Percentiles rank a stretch among this genome's conserved stretches.
Conservation (phyloP, 1,284 basidiomycete genomes). For the Coniophora puteana region DNA sequence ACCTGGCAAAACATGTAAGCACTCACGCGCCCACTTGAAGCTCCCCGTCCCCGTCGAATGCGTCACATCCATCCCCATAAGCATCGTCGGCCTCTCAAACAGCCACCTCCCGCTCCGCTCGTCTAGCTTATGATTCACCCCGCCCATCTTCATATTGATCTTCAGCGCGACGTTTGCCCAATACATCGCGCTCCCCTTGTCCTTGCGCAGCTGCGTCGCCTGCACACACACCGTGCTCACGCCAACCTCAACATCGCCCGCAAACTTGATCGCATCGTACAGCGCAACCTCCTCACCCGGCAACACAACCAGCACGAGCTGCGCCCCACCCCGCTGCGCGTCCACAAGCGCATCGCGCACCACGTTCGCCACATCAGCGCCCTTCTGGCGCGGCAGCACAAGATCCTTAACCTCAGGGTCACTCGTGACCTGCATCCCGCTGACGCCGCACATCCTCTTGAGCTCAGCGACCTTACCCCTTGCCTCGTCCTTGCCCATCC, state of each 20-base stretch:
- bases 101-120: conserved; percentile 51
- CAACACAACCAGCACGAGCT: conserved; percentile 52
- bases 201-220: conserved; percentile 55
- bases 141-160: conserved; percentile 78
- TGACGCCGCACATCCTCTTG: conserved; percentile 48
- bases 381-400: conserved; percentile 4
- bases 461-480: conserved; percentile 50
- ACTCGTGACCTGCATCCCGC: conserved; percentile 51
- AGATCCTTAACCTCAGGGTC: conserved; percentile 7
- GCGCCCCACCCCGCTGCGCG: conserved; percentile 23
- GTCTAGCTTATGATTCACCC: conserved; percentile 68
- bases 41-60: conserved; percentile 60
- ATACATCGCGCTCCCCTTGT: conserved; percentile 42
- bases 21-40: conserved; percentile 47
- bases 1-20: background rate
- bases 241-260: conserved; percentile 64
- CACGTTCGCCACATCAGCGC: conserved; percentile 7
- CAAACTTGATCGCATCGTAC: conserved; percentile 67
- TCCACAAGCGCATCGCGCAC: conserved; percentile 20
- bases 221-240: conserved; percentile 70
- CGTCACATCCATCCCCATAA: conserved; percentile 81
- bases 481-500: conserved; percentile 46
- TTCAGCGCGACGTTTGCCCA: conserved; percentile 42
- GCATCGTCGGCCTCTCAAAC: conserved; percentile 58
- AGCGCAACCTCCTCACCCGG: conserved; percentile 64